A percentile compares a stretch with the other conserved stretches of the same genome.
Evolutionary conservation across 768 basidiomycete genomes (phyloP).

Genomic region (Dictyophora rubrovolvata): DNA sequence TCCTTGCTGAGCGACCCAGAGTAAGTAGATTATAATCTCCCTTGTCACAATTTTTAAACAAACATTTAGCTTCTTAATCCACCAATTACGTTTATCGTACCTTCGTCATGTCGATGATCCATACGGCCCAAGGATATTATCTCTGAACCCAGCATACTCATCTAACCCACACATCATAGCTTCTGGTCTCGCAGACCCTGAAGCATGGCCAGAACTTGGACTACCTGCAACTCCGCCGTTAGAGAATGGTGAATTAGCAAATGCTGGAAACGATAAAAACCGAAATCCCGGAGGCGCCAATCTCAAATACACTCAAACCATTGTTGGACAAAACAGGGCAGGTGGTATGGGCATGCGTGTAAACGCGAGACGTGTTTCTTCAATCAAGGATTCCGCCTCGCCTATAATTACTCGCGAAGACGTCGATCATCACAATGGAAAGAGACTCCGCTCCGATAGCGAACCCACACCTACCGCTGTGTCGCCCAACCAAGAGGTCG

Average conservation of each 20-base stretch:
- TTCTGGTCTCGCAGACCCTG: conserved; percentile 65
- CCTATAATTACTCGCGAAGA: neutral
- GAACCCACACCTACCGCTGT: conserved; percentile 17
- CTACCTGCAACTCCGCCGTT: conserved; percentile 61
- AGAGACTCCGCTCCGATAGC: conserved; percentile 14
- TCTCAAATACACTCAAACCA: conserved; percentile 81
- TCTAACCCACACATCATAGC: conserved; percentile 79
- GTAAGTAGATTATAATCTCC: conserved; percentile 22
- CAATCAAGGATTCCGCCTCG: conserved; percentile 26
- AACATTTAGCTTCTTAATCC: conserved; percentile 55
- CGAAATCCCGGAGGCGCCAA: conserved; percentile 33
- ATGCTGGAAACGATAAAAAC: conserved; percentile 21
- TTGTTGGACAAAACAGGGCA: conserved; percentile 60
- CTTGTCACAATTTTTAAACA: neutral
- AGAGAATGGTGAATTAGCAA: conserved; percentile 48
- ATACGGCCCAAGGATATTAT: conserved; percentile 72
- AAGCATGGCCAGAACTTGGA: conserved; percentile 79
- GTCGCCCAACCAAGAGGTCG: neutral
- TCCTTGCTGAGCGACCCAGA: conserved; percentile 57
- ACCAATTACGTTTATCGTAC: conserved; percentile 75
- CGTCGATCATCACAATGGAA: neutral
- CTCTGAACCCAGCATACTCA: conserved; percentile 65
- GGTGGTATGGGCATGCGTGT: conserved; percentile 75
- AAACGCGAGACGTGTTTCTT: conserved; percentile 47
- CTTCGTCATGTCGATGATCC: conserved; percentile 84